Percentiles rank a stretch among this genome's conserved stretches.
Evolutionary conservation across 805 yeast species (phyloP).

Genomic region (Zygoascus ofunaensis): DNA sequence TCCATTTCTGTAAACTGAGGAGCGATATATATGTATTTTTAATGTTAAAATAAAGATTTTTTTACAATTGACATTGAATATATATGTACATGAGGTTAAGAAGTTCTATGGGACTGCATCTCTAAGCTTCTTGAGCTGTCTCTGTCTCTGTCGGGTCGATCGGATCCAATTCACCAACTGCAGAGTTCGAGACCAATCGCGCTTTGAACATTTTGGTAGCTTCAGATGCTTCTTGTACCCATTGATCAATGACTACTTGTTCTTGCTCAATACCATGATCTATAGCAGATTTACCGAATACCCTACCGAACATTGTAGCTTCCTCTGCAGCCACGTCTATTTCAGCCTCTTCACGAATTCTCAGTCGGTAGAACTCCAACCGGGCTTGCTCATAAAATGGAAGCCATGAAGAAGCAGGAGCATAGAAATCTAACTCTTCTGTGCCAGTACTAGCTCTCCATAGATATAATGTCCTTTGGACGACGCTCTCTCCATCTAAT

Average conservation of each 20-base stretch:
- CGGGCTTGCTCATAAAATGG: constrained; percentile 82
- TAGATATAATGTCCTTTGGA: constrained; percentile 60
- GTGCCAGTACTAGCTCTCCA: constrained; percentile 21
- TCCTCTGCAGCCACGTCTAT: constrained; percentile 70
- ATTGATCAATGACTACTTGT: constrained; percentile 56
- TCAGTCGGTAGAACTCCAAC: constrained; percentile 75
- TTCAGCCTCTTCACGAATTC: constrained; percentile 77
- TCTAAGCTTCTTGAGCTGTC: not conserved
- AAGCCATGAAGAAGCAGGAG: constrained; percentile 19
- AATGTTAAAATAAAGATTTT: constrained; percentile 1
- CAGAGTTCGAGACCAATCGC: constrained; percentile 11
- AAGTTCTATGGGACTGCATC: not conserved
- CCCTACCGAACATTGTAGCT: constrained; percentile 75
- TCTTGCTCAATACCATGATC: constrained; percentile 66
- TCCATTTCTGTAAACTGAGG: constrained; percentile 25
- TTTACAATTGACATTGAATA: not conserved
- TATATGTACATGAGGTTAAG: not conserved
- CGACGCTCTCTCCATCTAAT: constrained; percentile 84
- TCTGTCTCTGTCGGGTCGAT: constrained; percentile 1
- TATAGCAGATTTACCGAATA: constrained; percentile 50
- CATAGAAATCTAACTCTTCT: not conserved
- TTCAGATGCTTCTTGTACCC: constrained; percentile 64
- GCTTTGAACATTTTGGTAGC: constrained; percentile 44
- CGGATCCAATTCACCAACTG: constrained; percentile 19
- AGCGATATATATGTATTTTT: not conserved